Base-by-base conservation (phyloP, 148 eudicot genomes). In the Spergularia bocconei region DNA sequence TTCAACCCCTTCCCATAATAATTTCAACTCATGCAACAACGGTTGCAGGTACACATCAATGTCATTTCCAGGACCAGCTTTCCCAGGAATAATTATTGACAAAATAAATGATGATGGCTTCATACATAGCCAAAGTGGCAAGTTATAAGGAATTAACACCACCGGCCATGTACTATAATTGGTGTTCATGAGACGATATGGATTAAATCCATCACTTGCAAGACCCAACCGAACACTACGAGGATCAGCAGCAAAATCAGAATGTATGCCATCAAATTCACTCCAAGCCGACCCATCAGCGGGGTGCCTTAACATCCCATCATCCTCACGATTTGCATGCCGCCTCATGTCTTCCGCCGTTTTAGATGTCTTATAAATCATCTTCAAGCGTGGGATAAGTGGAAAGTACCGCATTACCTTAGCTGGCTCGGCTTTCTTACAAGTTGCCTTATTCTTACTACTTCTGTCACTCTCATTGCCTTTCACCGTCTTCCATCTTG, bases 101-200 rank as follows among this genome's bases (percentile, higher is more conserved):
- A 69, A 21, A 13, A 69, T 69, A n/a, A 69, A 25, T 12, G 72
- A 68, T 48, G 71, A 48, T n/a, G 23, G 54, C 71, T 67, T 67
- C 71, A 67, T 67, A 47, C 71, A 67, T 1, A 67, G 2, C 71
- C 55, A 20, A 4, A 33, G 71, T 6, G 55, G 55, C 5, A 48
- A 20, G 23, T 67, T 47, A 13, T 20, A 44, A 11, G 71, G 55
- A 11, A 47, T 67, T 4, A 62, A 13, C 0, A 62, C 66, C 36
- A 62, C 38, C 12, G 36, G 14, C 39, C 66, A 62, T 23, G 66
- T 21, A 10, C 66, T 62, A 62, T 62, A 62, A 21, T 13, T 7
- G 39, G 66, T 62, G 12, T 62, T 62, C 66, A 62, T 25, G 9
- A 62, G 29, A 29, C 66, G 39, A 21, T 62, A 21, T 5, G 39